These are phyloP conservation scores for Cardamine resedifolia DNA, from an alignment of 345 rosid species.

Conservation along the genomic window DNA sequence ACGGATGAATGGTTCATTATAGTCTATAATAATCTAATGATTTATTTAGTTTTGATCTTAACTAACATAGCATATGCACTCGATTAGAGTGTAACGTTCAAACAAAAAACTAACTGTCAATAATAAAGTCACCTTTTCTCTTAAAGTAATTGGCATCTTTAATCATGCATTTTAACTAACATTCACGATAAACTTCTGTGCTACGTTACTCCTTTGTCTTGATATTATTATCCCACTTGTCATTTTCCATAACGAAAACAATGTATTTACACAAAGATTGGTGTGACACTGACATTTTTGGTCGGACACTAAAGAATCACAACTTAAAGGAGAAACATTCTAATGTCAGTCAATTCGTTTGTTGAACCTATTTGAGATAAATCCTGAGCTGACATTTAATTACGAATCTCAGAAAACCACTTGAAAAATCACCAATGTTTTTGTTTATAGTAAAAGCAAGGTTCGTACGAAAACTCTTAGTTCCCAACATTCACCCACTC, in stretches of 20 bases:
- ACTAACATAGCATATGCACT: constrained; percentile 11
- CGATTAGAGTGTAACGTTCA: constrained; percentile 5
- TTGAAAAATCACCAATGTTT: background rate
- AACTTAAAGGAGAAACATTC: background rate
- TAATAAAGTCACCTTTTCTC: constrained; percentile 8
- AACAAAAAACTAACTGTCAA: constrained; percentile 20
- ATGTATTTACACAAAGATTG: background rate
- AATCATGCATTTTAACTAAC: constrained; percentile 32
- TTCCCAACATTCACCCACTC: background rate
- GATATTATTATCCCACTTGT: background rate
- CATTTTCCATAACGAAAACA: background rate
- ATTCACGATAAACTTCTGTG: constrained; percentile 28
- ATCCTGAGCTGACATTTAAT: background rate
- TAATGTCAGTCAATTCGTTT: background rate
- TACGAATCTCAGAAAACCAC: background rate
- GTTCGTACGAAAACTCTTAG: background rate
- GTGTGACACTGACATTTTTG: constrained; percentile 13
- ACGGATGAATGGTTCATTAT: background rate
- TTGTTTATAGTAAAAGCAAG: background rate
- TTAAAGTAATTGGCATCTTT: constrained; percentile 2
- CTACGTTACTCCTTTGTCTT: constrained; percentile 23
- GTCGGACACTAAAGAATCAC: background rate
- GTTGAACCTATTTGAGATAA: background rate
- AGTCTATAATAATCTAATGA: background rate
- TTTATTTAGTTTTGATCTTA: constrained; percentile 6